phyloP scores from a whole-genome alignment of 164 flowering plant genomes.

The Magnolia officinalis region DNA sequence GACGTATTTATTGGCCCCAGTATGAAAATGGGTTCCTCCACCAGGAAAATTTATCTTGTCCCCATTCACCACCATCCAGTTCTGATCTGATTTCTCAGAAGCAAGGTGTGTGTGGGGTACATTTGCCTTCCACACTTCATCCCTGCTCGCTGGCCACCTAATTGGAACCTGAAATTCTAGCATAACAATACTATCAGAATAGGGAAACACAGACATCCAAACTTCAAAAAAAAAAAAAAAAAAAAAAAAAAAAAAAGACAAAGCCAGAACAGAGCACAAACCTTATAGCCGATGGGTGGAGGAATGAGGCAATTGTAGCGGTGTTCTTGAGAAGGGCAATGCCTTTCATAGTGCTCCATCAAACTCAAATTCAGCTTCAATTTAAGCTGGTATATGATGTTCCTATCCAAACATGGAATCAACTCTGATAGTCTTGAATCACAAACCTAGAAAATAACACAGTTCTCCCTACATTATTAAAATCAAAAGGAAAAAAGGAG shows the following conservation, averaged over 20 bases:
- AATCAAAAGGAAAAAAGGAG: background rate
- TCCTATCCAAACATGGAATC: conserved; percentile 86
- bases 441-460: conserved; percentile 42
- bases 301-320: conserved; percentile 85
- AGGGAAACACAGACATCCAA: background rate
- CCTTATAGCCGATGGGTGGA: conserved; percentile 88
- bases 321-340: conserved; percentile 69
- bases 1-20: conserved; percentile 83
- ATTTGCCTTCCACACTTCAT: conserved; percentile 85
- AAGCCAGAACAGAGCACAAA: conserved; percentile 19
- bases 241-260: background rate
- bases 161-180: conserved; percentile 65
- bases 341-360: conserved; percentile 96
- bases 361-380: conserved; percentile 62
- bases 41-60: conserved; percentile 85
- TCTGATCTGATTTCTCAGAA: conserved; percentile 76
- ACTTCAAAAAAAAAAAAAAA: too few species aligned
- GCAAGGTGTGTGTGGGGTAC: conserved; percentile 88
- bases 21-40: conserved; percentile 84
- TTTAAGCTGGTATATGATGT: conserved; percentile 60
- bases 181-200: background rate
- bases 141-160: conserved; percentile 80
- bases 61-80: conserved; percentile 87
- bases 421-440: conserved; percentile 62
- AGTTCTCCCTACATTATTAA: too few species aligned